Base-by-base conservation (phyloP, 192 early-diverging fungal species). In the Gaertneriomyces semiglobifer region DNA sequence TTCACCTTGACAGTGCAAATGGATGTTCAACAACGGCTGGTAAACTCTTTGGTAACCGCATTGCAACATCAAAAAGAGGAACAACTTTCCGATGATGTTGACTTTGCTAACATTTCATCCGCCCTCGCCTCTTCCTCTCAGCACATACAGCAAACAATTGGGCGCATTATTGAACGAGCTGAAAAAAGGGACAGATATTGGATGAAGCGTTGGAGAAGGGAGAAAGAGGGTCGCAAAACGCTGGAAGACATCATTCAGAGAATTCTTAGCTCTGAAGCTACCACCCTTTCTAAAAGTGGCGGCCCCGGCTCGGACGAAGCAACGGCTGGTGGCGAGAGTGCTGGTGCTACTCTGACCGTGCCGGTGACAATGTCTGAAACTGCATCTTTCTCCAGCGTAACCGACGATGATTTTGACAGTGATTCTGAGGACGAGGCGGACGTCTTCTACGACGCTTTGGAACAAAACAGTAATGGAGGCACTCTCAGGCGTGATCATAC, bases 381-480 rank as follows among this genome's bases (percentile, higher is more conserved):
- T 16, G 63, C 33, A 33, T 65, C 63, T 6, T 39, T 39, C 9
- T 20, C 56, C 18, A 33, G 18, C 4, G 16, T 14, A 25, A 58
- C 60, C 43, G 60, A 19, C 40, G 53, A 20, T 3, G 47, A 19
- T 20, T 40, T 55, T 43, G 19, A 5, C 52, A 53, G 68, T 4
- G 62, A 66, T 8, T 43, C 50, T 11, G 69, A 75, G 57, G 72
- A 71, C 7, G 66, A 47, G 16, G 69, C 71, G 9, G 77, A 76
- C 53, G 74, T 71, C 16, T 79, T 79, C 52, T 79, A 71, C 46
- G 78, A 79, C 61, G 73, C 78, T 7, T 58, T 58, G 6, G 72
- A 74, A 14, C n/a, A n/a, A 25, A 10, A 12, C 60, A 61, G 41
- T 7, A n/a, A 33, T 14, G 25, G 25, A 33, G 25, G 25, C 25